These are phyloP conservation scores for Excoecaria agallocha DNA, from an alignment of 345 rosid genomes.

Conservation along the genomic window DNA sequence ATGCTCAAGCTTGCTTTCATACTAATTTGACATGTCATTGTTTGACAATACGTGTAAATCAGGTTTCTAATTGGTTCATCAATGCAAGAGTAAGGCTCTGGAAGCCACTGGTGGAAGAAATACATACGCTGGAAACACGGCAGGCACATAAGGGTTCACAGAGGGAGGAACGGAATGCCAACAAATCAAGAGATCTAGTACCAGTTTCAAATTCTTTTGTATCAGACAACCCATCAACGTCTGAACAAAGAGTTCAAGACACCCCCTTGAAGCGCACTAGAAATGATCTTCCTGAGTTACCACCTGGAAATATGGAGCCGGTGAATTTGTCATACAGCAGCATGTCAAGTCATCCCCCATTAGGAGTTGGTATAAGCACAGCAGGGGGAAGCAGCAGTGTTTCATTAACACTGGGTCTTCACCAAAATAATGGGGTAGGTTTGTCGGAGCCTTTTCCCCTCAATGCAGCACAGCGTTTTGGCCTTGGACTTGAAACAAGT, in stretches of 20 bases:
- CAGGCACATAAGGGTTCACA: conserved; percentile 44
- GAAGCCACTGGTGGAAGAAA: conserved; percentile 42
- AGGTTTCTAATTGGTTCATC: conserved; percentile 42
- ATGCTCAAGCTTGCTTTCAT: neutral
- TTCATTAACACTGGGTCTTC: conserved; percentile 26
- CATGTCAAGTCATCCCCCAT: neutral
- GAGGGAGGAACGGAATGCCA: conserved; percentile 44
- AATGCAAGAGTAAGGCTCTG: conserved; percentile 36
- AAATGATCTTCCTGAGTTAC: conserved; percentile 9
- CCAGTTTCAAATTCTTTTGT: conserved; percentile 20
- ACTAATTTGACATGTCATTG: neutral
- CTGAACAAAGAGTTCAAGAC: conserved; percentile 20
- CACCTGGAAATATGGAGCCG: conserved; percentile 10
- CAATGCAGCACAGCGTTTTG: conserved; percentile 40
- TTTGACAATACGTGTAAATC: conserved; percentile 42
- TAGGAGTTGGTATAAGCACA: conserved; percentile 21
- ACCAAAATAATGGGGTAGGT: conserved; percentile 24
- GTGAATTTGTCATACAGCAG: neutral
- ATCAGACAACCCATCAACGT: neutral
- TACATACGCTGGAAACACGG: conserved; percentile 29
- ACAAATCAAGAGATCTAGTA: conserved; percentile 26
- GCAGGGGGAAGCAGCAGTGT: conserved; percentile 26
- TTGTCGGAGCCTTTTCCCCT: conserved; percentile 14
- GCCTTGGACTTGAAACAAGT: conserved; percentile 9
- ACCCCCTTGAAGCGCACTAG: conserved; percentile 47